Conservation (phyloP, 2,329 filamentous ascomycete species). For the Monosporascus sp. region DNA sequence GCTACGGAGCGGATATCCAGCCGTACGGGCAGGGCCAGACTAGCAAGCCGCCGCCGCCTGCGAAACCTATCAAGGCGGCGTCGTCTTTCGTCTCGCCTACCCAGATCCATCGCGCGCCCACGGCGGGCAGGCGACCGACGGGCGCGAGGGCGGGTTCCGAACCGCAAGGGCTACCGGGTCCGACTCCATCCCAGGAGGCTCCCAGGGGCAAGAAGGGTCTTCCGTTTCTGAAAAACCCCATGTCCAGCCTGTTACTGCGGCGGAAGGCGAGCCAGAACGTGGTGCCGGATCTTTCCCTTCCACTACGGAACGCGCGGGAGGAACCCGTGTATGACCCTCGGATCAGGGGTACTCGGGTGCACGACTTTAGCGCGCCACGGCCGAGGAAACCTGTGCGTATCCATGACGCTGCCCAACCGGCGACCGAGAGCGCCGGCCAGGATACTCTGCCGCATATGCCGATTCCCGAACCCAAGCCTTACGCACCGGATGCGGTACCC, state of each 20-base stretch:
- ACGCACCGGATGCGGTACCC: constrained; percentile 24
- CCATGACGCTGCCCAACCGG: constrained; percentile 17
- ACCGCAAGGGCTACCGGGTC: constrained; percentile 25
- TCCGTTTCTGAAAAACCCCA: constrained; percentile 55
- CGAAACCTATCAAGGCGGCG: constrained; percentile 26
- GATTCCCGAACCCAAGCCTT: constrained; percentile 12
- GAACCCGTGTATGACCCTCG: constrained; percentile 55
- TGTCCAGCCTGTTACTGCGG: constrained; percentile 53
- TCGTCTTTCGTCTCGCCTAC: constrained; percentile 46
- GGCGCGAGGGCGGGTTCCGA: constrained; percentile 37
- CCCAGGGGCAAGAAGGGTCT: constrained; percentile 48
- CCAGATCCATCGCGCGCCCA: constrained; percentile 36
- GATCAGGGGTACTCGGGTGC: constrained; percentile 58
- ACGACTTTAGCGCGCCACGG: constrained; percentile 61
- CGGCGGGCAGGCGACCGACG: constrained; percentile 37
- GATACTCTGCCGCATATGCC: constrained; percentile 11
- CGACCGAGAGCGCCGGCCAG: constrained; percentile 13
- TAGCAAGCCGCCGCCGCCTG: constrained; percentile 19
- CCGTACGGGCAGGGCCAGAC: constrained; percentile 18
- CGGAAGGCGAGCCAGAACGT: constrained; percentile 47
- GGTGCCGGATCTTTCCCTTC: constrained; percentile 36
- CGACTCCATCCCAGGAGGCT: constrained; percentile 30
- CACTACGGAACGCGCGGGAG: constrained; percentile 33
- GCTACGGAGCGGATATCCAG: constrained; percentile 9
- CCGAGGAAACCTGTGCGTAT: constrained; percentile 35